Evolutionary conservation across 768 basidiomycete species (phyloP).

Genomic region (Lactifluus echinatus): DNA sequence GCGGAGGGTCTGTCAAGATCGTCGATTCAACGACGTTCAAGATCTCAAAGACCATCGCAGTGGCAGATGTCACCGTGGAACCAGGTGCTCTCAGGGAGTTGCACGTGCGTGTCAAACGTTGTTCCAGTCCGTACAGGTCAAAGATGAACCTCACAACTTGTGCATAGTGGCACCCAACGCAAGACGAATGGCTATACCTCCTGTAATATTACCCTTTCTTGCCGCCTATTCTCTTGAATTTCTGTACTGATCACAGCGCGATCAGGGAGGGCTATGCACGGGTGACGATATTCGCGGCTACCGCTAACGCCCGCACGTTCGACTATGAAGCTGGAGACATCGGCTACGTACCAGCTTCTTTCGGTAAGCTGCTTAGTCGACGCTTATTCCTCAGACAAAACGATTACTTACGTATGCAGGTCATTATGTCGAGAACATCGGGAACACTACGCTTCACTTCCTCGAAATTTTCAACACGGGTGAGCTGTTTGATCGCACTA

Average conservation of each 20-base stretch:
- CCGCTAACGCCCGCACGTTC: conserved; percentile 47
- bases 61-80: conserved; percentile 49
- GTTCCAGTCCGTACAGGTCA: neutral
- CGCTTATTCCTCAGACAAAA: neutral
- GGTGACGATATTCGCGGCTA: conserved; percentile 48
- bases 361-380: conserved; percentile 30
- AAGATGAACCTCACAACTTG: neutral
- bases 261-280: conserved; percentile 44
- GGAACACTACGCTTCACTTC: conserved; percentile 31
- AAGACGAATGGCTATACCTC: conserved; percentile 56
- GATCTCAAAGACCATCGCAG: conserved; percentile 43
- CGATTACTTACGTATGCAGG: conserved; percentile 17
- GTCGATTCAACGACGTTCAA: conserved; percentile 45
- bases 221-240: no score
- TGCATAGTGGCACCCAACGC: conserved; percentile 57
- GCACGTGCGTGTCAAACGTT: conserved; percentile 34
- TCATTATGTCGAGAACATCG: conserved; percentile 38
- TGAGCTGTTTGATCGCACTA: no score
- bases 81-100: conserved; percentile 54
- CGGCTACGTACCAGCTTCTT: conserved; percentile 51
- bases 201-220: conserved; percentile 29
- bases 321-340: conserved; percentile 57
- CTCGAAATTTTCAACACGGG: conserved; percentile 34
- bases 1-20: conserved; percentile 35
- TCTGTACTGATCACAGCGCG: conserved; percentile 6